A percentile compares a stretch with the other conserved stretches of the same genome.
Evolutionary conservation across 768 basidiomycete genomes (phyloP).

Genomic region (Lactarius quietus): DNA sequence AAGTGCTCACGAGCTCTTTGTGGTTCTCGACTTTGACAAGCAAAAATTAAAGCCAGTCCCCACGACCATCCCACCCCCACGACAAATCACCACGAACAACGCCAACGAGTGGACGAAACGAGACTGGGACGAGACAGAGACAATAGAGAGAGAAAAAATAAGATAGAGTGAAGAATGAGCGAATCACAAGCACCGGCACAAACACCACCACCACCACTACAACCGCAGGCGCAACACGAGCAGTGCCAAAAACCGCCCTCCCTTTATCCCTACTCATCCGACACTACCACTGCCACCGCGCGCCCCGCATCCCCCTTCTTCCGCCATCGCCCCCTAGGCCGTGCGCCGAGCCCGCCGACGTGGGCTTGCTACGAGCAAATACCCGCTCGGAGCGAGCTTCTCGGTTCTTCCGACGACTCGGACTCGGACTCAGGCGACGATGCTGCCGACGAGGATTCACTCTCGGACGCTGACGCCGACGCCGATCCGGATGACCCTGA

Average conservation of each 20-base stretch:
- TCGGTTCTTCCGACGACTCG: constrained; percentile 37
- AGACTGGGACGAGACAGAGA: neutral
- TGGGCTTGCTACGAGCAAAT: constrained; percentile 94
- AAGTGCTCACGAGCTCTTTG: constrained; percentile 6
- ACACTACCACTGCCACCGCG: constrained; percentile 17
- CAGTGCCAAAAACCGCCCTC: constrained; percentile 19
- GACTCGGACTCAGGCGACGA: constrained; percentile 21
- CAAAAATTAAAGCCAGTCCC: neutral
- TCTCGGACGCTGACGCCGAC: constrained; percentile 32
- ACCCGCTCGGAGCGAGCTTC: constrained; percentile 30
- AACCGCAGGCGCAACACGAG: neutral
- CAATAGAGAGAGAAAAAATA: neutral
- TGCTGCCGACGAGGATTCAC: constrained; percentile 20
- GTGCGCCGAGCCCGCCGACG: constrained; percentile 79
- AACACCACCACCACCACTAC: neutral
- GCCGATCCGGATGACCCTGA: constrained; percentile 50
- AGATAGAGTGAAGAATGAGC: constrained; percentile 2
- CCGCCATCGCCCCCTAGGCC: constrained; percentile 68
- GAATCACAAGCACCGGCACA: constrained; percentile 2
- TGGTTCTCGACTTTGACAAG: constrained; percentile 1
- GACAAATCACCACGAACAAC: neutral
- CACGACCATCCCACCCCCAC: neutral
- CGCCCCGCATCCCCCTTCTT: constrained; percentile 44
- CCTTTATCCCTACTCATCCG: constrained; percentile 20
- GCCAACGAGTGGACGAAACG: neutral